phyloP scores from a whole-genome alignment of 495 filamentous ascomycete genomes.

The Hamigera avellanea region DNA sequence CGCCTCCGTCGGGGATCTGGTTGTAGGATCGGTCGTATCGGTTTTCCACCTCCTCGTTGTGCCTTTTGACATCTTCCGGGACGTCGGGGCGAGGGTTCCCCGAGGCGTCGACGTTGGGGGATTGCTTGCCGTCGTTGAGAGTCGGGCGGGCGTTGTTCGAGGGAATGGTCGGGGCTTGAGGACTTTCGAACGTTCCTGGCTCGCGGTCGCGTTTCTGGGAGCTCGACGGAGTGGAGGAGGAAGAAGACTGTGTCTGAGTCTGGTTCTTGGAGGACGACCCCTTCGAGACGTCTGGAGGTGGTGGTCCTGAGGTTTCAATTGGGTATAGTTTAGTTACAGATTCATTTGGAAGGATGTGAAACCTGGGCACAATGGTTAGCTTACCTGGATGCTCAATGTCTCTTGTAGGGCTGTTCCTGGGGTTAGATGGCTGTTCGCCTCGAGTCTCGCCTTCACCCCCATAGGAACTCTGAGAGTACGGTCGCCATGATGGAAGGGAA shows the following conservation, averaged over 20 bases:
- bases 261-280: background rate
- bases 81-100: constrained; percentile 17
- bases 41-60: constrained; percentile 25
- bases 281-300: constrained; percentile 12
- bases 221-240: background rate
- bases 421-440: constrained; percentile 3
- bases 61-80: constrained; percentile 27
- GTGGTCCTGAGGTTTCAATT: constrained; percentile 4
- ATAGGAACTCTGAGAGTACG: constrained; percentile 13
- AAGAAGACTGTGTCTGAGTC: background rate
- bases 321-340: too few species aligned
- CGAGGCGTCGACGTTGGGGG: constrained; percentile 19
- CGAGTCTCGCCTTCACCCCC: constrained; percentile 9
- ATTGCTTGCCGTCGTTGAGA: constrained; percentile 19
- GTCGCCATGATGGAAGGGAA: constrained; percentile 1
- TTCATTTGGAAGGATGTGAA: background rate
- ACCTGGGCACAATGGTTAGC: background rate
- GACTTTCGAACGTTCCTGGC: background rate
- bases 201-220: background rate
- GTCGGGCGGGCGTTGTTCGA: constrained; percentile 30
- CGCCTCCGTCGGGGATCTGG: constrained; percentile 22
- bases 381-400: constrained; percentile 20
- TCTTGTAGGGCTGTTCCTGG: constrained; percentile 6
- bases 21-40: constrained; percentile 30
- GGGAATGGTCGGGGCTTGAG: constrained; percentile 3